phyloP scores from a whole-genome alignment of 169 alveolate genomes.

The Cryptosporidium canis region DNA sequence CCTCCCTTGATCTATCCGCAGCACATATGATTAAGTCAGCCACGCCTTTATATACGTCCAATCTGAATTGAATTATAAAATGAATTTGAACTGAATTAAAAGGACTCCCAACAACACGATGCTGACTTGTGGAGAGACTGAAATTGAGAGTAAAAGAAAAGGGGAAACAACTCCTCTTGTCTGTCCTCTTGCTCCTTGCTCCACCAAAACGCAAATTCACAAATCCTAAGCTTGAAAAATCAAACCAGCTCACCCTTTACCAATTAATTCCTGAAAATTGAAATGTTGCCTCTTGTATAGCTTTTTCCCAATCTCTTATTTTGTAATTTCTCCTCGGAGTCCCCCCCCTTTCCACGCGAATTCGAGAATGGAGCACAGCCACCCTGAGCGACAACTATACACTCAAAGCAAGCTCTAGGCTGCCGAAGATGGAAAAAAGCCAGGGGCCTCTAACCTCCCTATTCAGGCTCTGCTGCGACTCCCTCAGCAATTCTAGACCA shows the following conservation, averaged over 20 bases:
- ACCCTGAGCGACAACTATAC: no score
- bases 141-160: background rate
- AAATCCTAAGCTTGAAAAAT: background rate
- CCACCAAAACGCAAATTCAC: background rate
- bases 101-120: background rate
- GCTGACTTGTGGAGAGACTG: background rate
- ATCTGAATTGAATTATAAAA: background rate
- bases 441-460: no score
- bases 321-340: background rate
- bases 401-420: no score
- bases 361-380: background rate
- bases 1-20: background rate
- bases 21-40: background rate
- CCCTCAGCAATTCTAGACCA: no score
- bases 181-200: background rate
- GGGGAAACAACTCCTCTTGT: background rate
- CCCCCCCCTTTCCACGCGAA: background rate
- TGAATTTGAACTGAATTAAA: background rate
- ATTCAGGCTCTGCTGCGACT: no score
- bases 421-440: no score
- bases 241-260: background rate
- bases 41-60: background rate
- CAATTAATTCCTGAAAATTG: background rate
- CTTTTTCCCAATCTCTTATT: background rate
- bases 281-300: background rate